Base-by-base conservation (phyloP, 1,284 basidiomycete species). In the Xerocomus amazonicus region DNA sequence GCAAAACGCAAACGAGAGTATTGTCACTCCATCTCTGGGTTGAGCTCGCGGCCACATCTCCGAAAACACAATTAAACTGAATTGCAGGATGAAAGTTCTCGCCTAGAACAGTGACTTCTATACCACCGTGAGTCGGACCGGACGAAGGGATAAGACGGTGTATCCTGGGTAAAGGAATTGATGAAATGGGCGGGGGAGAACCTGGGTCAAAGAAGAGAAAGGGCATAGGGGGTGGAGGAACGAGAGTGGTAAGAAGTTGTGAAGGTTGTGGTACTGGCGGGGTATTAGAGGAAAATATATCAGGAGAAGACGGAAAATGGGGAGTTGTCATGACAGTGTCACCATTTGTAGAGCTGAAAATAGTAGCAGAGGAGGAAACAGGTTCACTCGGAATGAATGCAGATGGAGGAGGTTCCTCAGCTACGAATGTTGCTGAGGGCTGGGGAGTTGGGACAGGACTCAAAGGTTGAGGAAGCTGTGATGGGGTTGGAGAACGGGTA, bases 21-120 rank as follows among this genome's bases (percentile, higher is more conserved):
- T 93, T 96, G 53, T 92, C 86, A 60, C 91, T 92, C 89, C 94
- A 97, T 35, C 90, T 80, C 57, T 91, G 87, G 0, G 94, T 97
- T 19, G 85, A 87, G 47, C 84, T 87, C 4, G 94, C 88, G 2
- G 83, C 71, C 6, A 84, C 77, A 55, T 90, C 91, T 28, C 96
- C 96, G 69, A 99, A 99, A 6, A 93, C 73, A 61, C 92, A 92
- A 47, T 85, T 81, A 33, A 90, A 69, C 56, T 81, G 78, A 49
- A 86, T 66, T 35, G 80, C 76, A 0, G 83, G 74, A 60, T 87
- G 80, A 72, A 99, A 98, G 65, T 92, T 89, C 39, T 87, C 81
- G 7, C 97, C 97, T 2, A 97, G 81, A 6, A 99, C 77, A 1
- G 97, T 99, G 19, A 99, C 90, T 67, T 97, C 93, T 56, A 92